Evolutionary conservation across 768 basidiomycete genomes (phyloP), one percentile per base, ranked within the genome.

Genomic region (Panaeolus papilionaceus): DNA sequence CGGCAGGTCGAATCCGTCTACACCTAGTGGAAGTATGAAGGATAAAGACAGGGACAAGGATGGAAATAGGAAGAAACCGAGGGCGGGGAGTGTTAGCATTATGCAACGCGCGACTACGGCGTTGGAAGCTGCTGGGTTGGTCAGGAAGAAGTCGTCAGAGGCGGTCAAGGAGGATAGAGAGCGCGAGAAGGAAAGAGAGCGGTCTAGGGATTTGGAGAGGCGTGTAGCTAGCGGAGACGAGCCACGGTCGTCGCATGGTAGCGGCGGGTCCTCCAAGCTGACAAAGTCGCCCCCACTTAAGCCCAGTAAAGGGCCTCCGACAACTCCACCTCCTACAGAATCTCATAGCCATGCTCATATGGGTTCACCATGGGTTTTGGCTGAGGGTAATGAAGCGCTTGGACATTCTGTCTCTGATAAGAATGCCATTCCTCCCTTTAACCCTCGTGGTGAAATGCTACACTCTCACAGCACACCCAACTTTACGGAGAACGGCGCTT

Each of bases 61-160:
- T 38, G 76, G 80, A 49, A 90, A 87, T 69, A 83, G 84, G 20
- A 84, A 89, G 61, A 96, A 96, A 76, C 81, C 79, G 28, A 85
- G 96, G 16, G 89, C 94, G 2, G 93, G 95, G 6, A 97, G 96
- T 67, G 93, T 99, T 63, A 96, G 92, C 73, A 98, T 99, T 77
- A 93, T 99, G 86, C 96, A 98, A 73, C 89, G 96, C 28, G 96
- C 95, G 0, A 96, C 95, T 2, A 97, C 95, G 0, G 94, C 92
- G 1, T 83, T 95, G 28, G 93, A 94, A 75, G 94, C 93, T 10
- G 92, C 91, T 12, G 92, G 94, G 2, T 78, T 96, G 10, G 92
- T 95, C 61, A 81, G 91, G 68, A 95, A 95, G 80, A 95, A 92
- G 78, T 92, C 91, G 4, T 79, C 86, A 0, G 94, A 95, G 75